Base-by-base conservation (phyloP, 225 moss, liverwort and hornwort genomes). In the Polytrichum formosum region DNA sequence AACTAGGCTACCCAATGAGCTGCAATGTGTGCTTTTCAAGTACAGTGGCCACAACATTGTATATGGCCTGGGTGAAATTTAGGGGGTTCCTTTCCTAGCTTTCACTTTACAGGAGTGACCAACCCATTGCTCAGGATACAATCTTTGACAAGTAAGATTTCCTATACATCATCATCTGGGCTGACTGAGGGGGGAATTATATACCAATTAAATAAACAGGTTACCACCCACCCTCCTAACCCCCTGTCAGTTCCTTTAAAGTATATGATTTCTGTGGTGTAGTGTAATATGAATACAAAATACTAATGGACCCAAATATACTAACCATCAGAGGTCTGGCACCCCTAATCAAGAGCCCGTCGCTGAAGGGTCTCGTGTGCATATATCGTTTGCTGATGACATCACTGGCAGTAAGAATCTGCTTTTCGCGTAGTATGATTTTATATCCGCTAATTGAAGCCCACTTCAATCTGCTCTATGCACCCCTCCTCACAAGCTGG, bases 401-500 rank as follows among this genome's bases (percentile, higher is more conserved):
- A 46, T 46, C 46, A 46, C 13, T 46, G 46, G 1, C 46, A 13
- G 46, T 46, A 16, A 4, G 13, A 46, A 46, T 46, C 46, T 46
- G 3, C 13, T 46, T 4, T 46, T 46, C 0, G 46, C 46, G 4
- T 46, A 46, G 46, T 46, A 46, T 17, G 9, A 20, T 9, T 68
- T 17, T 68, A n/a, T 55, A 54, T 23, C 28, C 56, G 67, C 82
- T 67, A 70, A 80, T 77, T 68, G 65, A 63, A 82, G 35, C 29
- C 26, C 37, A 18, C 74, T 77, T 29, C 79, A 77, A 75, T 86
- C 75, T 86, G 80, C 80, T 77, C 75, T 18, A 68, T 68, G 86
- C 73, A 70, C 72, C 10, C 77, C 61, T 30, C n/a, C 28, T 7
- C 63, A 26, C 55, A 5, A 18, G 29, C 5, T 16, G 53, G 46